phyloP scores from a whole-genome alignment of 2,329 filamentous ascomycete genomes.

The Davidsoniella eucalypti region DNA sequence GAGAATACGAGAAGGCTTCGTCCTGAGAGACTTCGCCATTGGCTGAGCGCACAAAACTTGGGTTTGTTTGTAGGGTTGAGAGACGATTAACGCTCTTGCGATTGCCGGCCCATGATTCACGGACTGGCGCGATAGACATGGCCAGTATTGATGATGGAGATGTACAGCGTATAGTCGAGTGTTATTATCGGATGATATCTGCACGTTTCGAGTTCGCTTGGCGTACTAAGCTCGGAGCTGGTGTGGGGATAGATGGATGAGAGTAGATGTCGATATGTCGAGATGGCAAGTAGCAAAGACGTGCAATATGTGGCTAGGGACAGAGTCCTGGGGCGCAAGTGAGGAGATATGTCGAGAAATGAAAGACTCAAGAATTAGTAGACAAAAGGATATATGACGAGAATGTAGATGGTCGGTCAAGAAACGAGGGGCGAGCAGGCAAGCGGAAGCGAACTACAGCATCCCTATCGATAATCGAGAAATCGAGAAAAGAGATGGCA shows the following conservation, averaged over 20 bases:
- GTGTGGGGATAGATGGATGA: background rate
- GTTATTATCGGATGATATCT: background rate
- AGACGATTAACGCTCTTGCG: conserved; percentile 14
- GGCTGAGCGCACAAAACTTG: conserved; percentile 13
- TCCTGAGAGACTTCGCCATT: conserved; percentile 42
- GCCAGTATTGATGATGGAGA: background rate
- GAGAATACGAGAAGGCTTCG: conserved; percentile 80
- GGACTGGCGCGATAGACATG: conserved; percentile 13
- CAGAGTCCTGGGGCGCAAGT: background rate
- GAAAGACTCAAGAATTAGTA: background rate
- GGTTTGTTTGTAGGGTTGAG: conserved; percentile 14
- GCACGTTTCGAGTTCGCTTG: background rate
- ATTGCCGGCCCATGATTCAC: conserved; percentile 9
- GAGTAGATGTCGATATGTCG: background rate
- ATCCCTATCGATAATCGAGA: background rate
- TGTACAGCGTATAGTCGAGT: background rate
- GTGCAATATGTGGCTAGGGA: background rate
- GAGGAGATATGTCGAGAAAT: background rate
- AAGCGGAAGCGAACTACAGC: no score
- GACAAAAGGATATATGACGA: background rate
- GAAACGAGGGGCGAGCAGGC: background rate
- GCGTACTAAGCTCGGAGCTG: background rate
- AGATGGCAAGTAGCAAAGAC: background rate
- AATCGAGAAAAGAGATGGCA: no score
- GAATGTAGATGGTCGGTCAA: conserved; percentile 1